Percentiles rank a stretch among this genome's conserved stretches.
Conservation (phyloP, 495 filamentous ascomycete genomes). For the Hypoxylon rickii region DNA sequence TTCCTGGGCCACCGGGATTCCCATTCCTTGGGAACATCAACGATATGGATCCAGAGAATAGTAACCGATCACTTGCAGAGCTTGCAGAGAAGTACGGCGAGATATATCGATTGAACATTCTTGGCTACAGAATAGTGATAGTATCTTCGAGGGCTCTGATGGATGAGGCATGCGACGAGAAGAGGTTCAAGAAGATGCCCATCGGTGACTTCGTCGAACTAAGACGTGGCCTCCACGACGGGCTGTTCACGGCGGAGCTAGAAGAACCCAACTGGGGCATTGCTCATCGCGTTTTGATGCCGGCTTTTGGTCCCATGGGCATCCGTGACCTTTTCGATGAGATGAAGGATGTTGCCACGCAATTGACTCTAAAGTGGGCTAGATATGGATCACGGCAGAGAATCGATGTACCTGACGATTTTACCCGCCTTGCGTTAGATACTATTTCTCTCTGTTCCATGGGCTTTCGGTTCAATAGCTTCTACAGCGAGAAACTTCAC, state of each 20-base stretch:
- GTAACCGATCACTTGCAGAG: constrained; percentile 16
- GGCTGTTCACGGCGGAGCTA: constrained; percentile 58
- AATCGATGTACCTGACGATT: constrained; percentile 63
- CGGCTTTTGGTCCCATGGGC: constrained; percentile 66
- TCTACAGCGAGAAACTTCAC: constrained; percentile 63
- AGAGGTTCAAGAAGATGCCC: constrained; percentile 24
- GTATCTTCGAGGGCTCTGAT: constrained; percentile 57
- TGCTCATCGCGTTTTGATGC: constrained; percentile 63
- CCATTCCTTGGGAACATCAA: constrained; percentile 40
- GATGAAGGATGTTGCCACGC: constrained; percentile 69
- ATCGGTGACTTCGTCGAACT: constrained; percentile 45
- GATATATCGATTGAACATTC: constrained; percentile 30
- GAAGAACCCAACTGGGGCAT: constrained; percentile 64
- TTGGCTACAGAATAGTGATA: constrained; percentile 38
- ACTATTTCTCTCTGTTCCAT: constrained; percentile 70
- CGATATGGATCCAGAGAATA: constrained; percentile 35
- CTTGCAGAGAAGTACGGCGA: constrained; percentile 36
- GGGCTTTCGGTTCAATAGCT: constrained; percentile 71
- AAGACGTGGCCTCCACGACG: constrained; percentile 57
- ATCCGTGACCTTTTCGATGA: constrained; percentile 67
- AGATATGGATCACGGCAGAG: constrained; percentile 56
- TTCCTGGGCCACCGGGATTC: constrained; percentile 37
- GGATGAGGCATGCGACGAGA: constrained; percentile 66
- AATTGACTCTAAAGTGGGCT: constrained; percentile 71
- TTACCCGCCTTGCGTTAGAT: constrained; percentile 69